These are phyloP conservation scores for Daldinia childiae DNA, from an alignment of 495 filamentous ascomycete genomes.

Conservation along the genomic window DNA sequence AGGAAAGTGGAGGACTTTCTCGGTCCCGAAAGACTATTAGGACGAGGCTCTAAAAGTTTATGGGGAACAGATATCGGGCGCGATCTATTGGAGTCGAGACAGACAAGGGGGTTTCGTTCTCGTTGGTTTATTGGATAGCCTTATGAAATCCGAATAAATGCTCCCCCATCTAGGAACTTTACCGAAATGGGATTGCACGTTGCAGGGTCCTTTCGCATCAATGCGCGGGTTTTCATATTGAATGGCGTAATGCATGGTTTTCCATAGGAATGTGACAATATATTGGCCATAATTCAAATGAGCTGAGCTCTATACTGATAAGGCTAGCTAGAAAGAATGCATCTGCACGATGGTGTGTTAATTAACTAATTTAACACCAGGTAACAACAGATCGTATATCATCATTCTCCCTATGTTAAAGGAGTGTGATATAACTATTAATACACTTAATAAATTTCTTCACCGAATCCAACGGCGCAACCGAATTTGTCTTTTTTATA, in stretches of 20 bases:
- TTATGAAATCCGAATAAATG: conserved; percentile 13
- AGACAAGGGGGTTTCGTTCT: conserved; percentile 14
- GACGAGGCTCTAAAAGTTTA: conserved; percentile 19
- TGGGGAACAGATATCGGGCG: neutral
- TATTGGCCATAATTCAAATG: neutral
- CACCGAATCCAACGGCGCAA: neutral
- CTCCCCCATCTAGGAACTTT: neutral
- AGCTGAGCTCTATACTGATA: neutral
- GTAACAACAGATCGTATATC: too few species aligned
- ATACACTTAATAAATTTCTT: too few species aligned
- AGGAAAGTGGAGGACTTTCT: conserved; percentile 3
- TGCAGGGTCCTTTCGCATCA: conserved; percentile 29
- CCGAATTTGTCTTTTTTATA: too few species aligned
- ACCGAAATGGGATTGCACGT: conserved; percentile 12
- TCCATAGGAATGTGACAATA: neutral
- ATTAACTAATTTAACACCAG: conserved; percentile 7
- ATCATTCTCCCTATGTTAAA: neutral
- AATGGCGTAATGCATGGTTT: conserved; percentile 7
- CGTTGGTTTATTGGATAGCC: conserved; percentile 32
- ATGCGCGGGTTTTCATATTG: neutral
- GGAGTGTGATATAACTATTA: too few species aligned
- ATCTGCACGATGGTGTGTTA: neutral
- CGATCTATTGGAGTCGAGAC: conserved; percentile 28
- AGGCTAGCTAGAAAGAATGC: conserved; percentile 18
- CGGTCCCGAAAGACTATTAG: conserved; percentile 32